phyloP scores from a whole-genome alignment of 2,329 filamentous ascomycete species.

The Pseudocercospora pini-densiflorae region DNA sequence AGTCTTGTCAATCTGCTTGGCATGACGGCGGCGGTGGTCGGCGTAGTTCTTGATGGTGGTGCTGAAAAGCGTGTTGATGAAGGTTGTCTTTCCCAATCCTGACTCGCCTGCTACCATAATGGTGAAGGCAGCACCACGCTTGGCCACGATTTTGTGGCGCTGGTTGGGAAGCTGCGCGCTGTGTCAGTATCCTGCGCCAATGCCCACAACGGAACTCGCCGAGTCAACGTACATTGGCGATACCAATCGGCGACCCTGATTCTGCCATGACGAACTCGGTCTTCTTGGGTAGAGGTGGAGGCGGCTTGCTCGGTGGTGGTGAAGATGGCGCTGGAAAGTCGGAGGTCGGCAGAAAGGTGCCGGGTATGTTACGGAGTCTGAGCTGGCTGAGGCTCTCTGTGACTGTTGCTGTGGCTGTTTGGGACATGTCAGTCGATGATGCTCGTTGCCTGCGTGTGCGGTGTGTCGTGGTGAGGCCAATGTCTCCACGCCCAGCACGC shows the following conservation, averaged over 20 bases:
- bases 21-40: constrained; percentile 98
- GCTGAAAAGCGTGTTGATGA: constrained; percentile 99
- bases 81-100: constrained; percentile 97
- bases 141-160: constrained; percentile 74
- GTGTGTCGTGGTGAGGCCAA: neutral
- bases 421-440: constrained; percentile 9
- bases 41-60: constrained; percentile 99
- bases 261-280: constrained; percentile 60
- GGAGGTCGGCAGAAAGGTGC: constrained; percentile 17
- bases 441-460: neutral
- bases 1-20: constrained; percentile 99
- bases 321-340: constrained; percentile 16
- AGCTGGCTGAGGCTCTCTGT: constrained; percentile 9
- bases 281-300: constrained; percentile 4
- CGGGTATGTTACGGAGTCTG: constrained; percentile 15
- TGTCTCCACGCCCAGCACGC: neutral
- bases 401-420: neutral
- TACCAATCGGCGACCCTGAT: constrained; percentile 70
- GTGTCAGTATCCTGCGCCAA: constrained; percentile 41
- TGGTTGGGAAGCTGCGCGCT: constrained; percentile 67
- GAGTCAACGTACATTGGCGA: constrained; percentile 69
- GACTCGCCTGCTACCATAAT: constrained; percentile 99
- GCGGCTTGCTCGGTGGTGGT: constrained; percentile 13
- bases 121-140: constrained; percentile 95
- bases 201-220: neutral